These are phyloP conservation scores for Aurifilum marmelostoma DNA, from an alignment of 2,329 filamentous ascomycete genomes.

Conservation along the genomic window DNA sequence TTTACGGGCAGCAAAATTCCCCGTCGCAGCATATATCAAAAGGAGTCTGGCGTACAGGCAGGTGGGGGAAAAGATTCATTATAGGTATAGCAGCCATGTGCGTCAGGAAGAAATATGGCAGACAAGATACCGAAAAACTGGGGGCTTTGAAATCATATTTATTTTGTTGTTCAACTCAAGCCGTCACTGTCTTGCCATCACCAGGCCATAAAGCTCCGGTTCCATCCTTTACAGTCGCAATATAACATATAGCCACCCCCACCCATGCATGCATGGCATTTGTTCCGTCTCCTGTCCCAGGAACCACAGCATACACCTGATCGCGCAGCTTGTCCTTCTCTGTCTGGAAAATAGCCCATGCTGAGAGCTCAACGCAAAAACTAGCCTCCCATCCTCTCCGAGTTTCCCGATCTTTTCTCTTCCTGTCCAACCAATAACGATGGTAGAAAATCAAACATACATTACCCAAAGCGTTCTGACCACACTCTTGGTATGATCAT, in stretches of 20 bases:
- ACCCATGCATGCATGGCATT: neutral
- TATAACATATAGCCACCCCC: slow-evolving; percentile 17
- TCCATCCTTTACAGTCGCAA: slow-evolving; percentile 21
- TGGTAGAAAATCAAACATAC: slow-evolving; percentile 7
- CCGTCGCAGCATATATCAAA: neutral
- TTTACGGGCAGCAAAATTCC: neutral
- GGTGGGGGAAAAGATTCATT: neutral
- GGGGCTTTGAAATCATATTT: slow-evolving; percentile 14
- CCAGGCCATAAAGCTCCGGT: slow-evolving; percentile 10
- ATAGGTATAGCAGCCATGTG: neutral
- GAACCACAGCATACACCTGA: slow-evolving; percentile 17
- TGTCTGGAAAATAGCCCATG: neutral
- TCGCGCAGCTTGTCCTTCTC: slow-evolving; percentile 12
- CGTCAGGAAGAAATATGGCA: neutral
- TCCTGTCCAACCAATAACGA: slow-evolving; percentile 12
- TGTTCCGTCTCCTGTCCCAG: slow-evolving; percentile 25
- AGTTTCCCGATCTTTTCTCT: neutral
- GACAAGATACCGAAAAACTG: neutral
- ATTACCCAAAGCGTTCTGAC: slow-evolving; percentile 17
- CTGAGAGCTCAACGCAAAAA: neutral
- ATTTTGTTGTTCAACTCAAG: slow-evolving; percentile 14
- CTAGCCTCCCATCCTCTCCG: neutral
- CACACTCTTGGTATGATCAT: slow-evolving; percentile 25
- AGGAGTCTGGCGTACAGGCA: slow-evolving; percentile 25
- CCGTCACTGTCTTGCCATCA: slow-evolving; percentile 4